Conservation (phyloP, 495 filamentous ascomycete genomes). For the Neurospora tetraspora region DNA sequence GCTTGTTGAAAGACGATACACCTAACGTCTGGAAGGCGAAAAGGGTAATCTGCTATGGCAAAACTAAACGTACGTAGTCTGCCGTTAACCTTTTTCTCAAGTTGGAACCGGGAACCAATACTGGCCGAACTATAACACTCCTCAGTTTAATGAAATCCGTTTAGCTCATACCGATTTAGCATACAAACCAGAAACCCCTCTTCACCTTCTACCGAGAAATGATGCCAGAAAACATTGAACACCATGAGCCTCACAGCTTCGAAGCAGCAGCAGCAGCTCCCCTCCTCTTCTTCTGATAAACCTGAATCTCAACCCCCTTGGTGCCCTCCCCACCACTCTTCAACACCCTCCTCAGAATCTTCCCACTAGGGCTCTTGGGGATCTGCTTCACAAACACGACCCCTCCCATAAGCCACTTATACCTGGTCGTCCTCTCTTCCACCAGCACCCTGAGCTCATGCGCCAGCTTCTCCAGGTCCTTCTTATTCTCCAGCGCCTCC, state of each 20-base stretch:
- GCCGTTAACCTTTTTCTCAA: too few species aligned
- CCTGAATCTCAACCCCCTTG: slow-evolving; percentile 13
- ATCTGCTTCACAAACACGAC: slow-evolving; percentile 53
- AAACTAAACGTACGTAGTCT: too few species aligned
- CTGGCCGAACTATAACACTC: too few species aligned
- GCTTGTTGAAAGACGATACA: too few species aligned
- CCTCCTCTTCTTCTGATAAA: slow-evolving; percentile 22
- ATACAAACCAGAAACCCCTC: background rate
- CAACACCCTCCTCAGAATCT: slow-evolving; percentile 54
- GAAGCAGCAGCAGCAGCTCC: background rate
- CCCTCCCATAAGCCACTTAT: slow-evolving; percentile 58
- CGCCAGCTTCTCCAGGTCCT: slow-evolving; percentile 39
- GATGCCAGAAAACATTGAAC: background rate
- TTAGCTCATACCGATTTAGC: background rate
- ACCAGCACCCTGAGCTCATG: slow-evolving; percentile 35
- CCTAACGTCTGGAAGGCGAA: too few species aligned
- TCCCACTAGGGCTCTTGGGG: slow-evolving; percentile 59
- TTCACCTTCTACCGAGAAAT: background rate
- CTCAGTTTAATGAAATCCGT: too few species aligned
- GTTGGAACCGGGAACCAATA: too few species aligned
- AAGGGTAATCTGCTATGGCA: too few species aligned
- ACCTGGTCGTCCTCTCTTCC: slow-evolving; percentile 48
- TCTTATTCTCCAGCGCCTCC: slow-evolving; percentile 31
- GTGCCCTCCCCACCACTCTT: slow-evolving; percentile 13
- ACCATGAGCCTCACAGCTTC: background rate